Conservation (phyloP, 2,329 filamentous ascomycete species). For the Fusarium tjaetaba region DNA sequence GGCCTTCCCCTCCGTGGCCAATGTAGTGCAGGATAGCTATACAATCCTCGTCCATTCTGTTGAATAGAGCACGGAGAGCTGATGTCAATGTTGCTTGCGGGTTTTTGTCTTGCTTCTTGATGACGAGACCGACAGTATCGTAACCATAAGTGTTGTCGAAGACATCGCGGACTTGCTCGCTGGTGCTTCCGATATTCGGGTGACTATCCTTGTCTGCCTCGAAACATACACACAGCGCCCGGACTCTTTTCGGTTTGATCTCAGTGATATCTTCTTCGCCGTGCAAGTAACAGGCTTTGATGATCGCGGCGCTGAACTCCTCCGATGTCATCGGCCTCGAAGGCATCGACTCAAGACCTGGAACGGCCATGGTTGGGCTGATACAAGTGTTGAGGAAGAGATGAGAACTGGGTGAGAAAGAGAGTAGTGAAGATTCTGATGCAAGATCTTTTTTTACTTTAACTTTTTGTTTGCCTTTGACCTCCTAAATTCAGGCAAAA, state of each 20-base stretch:
- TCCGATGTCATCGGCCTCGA: neutral
- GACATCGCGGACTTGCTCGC: neutral
- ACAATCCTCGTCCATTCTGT: neutral
- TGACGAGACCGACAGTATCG: neutral
- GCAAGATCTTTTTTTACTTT: neutral
- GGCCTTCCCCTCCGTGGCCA: neutral
- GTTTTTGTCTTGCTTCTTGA: neutral
- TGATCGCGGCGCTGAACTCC: neutral
- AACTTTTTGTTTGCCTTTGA: neutral
- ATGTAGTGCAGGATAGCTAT: neutral
- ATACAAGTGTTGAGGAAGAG: neutral
- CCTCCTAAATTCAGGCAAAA: neutral
- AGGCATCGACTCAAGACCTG: neutral
- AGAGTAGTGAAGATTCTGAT: neutral
- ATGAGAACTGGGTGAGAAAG: too few species aligned
- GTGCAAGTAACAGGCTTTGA: neutral
- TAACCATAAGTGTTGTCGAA: neutral
- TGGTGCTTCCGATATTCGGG: neutral
- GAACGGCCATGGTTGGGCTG: neutral
- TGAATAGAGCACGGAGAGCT: neutral
- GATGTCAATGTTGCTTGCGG: neutral
- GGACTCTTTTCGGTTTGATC: too few species aligned
- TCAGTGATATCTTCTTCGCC: neutral
- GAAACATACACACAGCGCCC: neutral
- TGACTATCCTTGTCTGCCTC: neutral